A percentile compares a stretch with the other conserved stretches of the same genome.
These are phyloP conservation scores for Glonium stellatum DNA, from an alignment of 495 filamentous ascomycete species.

Conservation along the genomic window DNA sequence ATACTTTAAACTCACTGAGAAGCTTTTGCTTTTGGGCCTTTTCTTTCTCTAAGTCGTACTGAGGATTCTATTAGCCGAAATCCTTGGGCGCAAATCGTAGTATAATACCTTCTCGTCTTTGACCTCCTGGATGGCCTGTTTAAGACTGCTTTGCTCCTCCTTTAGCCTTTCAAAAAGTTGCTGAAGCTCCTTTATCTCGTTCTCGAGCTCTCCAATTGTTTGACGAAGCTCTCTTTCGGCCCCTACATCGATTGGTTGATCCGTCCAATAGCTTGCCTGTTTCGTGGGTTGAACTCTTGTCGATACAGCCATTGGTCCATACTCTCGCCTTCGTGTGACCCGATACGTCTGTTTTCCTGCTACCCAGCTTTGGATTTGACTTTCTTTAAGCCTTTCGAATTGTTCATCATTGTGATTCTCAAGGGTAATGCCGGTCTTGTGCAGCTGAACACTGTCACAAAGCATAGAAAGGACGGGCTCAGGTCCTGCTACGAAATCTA, in stretches of 20 bases:
- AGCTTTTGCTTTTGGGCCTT: constrained; percentile 55
- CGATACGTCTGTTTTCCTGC: constrained; percentile 52
- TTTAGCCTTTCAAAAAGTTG: constrained; percentile 8
- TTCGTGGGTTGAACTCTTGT: constrained; percentile 52
- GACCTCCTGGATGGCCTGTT: constrained; percentile 31
- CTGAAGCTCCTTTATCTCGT: not conserved
- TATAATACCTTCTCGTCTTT: not conserved
- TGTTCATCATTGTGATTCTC: constrained; percentile 57
- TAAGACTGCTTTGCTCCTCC: constrained; percentile 22
- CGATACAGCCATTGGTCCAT: constrained; percentile 60
- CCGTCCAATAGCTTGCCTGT: constrained; percentile 61
- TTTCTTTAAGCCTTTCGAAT: constrained; percentile 51
- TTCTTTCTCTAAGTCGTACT: constrained; percentile 41
- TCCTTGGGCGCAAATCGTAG: not conserved
- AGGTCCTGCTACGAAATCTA: constrained; percentile 72
- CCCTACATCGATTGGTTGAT: constrained; percentile 61
- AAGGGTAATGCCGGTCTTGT: constrained; percentile 58
- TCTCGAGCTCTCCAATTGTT: constrained; percentile 24
- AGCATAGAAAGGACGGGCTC: constrained; percentile 83
- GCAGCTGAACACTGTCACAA: constrained; percentile 58
- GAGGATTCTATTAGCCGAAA: not conserved
- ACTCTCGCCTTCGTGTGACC: constrained; percentile 62
- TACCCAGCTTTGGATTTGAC: constrained; percentile 54
- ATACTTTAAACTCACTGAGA: constrained; percentile 50
- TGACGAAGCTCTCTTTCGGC: constrained; percentile 46